Conservation (phyloP, 371 early-diverging fungal species). For the Mortierella sp. region DNA sequence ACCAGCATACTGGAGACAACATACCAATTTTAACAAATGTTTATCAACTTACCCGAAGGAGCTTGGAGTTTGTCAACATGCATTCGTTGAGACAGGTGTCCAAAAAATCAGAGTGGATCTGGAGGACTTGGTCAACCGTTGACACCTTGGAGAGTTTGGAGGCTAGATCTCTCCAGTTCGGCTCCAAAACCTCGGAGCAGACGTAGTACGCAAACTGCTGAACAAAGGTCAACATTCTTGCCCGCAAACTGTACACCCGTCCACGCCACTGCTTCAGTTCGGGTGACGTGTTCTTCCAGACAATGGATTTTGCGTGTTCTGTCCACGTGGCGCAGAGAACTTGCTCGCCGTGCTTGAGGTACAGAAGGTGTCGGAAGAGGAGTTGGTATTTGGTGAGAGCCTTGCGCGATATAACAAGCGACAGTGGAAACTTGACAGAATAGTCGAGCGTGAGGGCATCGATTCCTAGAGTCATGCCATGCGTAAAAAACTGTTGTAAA, state of each 20-base stretch:
- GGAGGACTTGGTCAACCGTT: constrained; percentile 91
- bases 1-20: background rate
- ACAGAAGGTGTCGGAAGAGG: constrained; percentile 89
- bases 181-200: constrained; percentile 91
- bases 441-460: constrained; percentile 85
- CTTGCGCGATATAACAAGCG: constrained; percentile 87
- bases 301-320: constrained; percentile 60
- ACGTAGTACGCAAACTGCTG: constrained; percentile 91
- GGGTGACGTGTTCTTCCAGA: constrained; percentile 48
- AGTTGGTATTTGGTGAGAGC: constrained; percentile 92
- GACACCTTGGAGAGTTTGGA: constrained; percentile 69
- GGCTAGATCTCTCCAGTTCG: constrained; percentile 83
- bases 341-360: constrained; percentile 89
- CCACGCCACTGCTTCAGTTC: constrained; percentile 71
- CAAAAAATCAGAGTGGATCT: constrained; percentile 85
- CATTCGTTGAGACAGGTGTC: constrained; percentile 92
- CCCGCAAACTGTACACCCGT: constrained; percentile 77
- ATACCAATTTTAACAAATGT: background rate
- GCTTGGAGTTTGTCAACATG: constrained; percentile 87
- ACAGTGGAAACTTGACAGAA: constrained; percentile 87
- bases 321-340: constrained; percentile 82
- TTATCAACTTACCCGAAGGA: constrained; percentile 73
- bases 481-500: background rate
- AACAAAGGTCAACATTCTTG: constrained; percentile 86
- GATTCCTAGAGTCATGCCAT: constrained; percentile 67